phyloP scores from a whole-genome alignment of 495 filamentous ascomycete species.

The Hyaloscypha hepaticicola region DNA sequence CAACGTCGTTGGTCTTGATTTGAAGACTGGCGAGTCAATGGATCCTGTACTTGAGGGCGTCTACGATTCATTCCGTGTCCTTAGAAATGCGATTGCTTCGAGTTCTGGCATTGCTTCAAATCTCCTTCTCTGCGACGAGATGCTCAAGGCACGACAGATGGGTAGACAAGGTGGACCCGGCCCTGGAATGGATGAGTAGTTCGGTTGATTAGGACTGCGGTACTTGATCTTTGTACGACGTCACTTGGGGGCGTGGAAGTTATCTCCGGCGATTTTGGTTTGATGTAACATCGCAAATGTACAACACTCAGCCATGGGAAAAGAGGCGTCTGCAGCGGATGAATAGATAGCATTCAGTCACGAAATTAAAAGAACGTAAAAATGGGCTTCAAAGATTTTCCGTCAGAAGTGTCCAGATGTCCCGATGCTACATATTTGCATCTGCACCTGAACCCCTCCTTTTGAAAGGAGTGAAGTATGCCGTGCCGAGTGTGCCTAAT shows the following conservation, averaged over 20 bases:
- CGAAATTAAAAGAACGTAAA: neutral
- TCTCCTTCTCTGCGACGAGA: constrained; percentile 91
- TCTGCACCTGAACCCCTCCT: neutral
- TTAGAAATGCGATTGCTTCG: constrained; percentile 90
- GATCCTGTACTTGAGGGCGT: constrained; percentile 92
- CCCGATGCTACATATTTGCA: neutral
- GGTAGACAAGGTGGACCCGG: constrained; percentile 51
- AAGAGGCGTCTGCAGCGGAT: constrained; percentile 2
- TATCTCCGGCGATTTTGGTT: constrained; percentile 17
- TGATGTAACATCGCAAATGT: constrained; percentile 27
- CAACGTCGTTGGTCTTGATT: constrained; percentile 80
- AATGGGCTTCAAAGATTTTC: neutral
- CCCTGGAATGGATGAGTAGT: constrained; percentile 51
- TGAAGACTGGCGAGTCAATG: constrained; percentile 87
- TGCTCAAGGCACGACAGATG: constrained; percentile 98
- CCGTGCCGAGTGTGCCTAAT: neutral
- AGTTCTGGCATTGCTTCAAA: constrained; percentile 95
- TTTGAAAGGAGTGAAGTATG: neutral
- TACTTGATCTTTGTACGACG: constrained; percentile 13
- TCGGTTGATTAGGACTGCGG: constrained; percentile 5
- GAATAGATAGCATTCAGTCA: constrained; percentile 18
- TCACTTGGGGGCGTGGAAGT: constrained; percentile 15
- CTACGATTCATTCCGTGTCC: constrained; percentile 92
- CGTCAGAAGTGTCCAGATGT: neutral
- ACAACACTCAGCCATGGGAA: constrained; percentile 21